These are phyloP conservation scores for Apiotrichum laibachii DNA, from an alignment of 1,284 basidiomycete species.

Conservation along the genomic window DNA sequence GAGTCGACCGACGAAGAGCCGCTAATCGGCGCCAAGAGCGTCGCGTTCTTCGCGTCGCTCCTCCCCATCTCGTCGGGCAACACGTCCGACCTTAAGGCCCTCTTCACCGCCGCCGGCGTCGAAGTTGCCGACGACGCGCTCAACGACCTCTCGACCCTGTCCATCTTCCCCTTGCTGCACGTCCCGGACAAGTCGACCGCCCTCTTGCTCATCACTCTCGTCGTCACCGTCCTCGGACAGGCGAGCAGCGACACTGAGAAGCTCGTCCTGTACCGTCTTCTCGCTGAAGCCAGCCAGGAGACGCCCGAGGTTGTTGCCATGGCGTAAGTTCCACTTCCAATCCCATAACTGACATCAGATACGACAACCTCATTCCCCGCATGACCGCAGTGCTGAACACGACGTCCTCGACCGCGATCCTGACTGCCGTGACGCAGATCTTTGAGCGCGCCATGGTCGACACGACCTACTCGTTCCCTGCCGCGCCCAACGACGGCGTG, in stretches of 20 bases:
- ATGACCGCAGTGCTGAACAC: conserved; percentile 72
- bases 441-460: conserved; percentile 55
- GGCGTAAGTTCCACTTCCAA: conserved; percentile 54
- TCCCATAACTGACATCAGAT: conserved; percentile 54
- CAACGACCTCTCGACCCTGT: conserved; percentile 54
- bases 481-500: conserved; percentile 7
- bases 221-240: conserved; percentile 69
- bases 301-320: conserved; percentile 74
- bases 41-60: conserved; percentile 79
- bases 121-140: conserved; percentile 56
- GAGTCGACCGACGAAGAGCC: conserved; percentile 38
- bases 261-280: conserved; percentile 70
- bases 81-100: conserved; percentile 56
- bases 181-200: conserved; percentile 63
- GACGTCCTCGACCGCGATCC: conserved; percentile 68
- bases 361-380: conserved; percentile 72
- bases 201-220: conserved; percentile 70
- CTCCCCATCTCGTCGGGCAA: conserved; percentile 64
- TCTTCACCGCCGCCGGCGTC: conserved; percentile 64
- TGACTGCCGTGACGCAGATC: conserved; percentile 68
- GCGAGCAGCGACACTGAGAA: conserved; percentile 77
- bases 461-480: conserved; percentile 37
- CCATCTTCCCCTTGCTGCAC: conserved; percentile 52
- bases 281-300: conserved; percentile 68
- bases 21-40: conserved; percentile 59